These are phyloP conservation scores for Corinectria fuckeliana DNA, from an alignment of 2,329 filamentous ascomycete genomes.

Conservation along the genomic window DNA sequence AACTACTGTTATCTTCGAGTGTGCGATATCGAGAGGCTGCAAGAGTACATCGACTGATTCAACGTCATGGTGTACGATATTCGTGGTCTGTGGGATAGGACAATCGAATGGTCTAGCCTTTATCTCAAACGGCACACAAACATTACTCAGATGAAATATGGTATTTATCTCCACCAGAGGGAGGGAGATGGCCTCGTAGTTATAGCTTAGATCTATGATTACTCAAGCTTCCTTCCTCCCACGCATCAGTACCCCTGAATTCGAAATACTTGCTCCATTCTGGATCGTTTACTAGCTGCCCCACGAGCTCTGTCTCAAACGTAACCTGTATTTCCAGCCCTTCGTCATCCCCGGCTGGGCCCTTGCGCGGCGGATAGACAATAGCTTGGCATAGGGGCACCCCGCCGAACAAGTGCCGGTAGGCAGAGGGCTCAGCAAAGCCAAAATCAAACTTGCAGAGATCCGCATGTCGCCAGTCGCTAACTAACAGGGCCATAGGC, in stretches of 20 bases:
- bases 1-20: too few species aligned
- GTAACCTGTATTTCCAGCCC: constrained; percentile 43
- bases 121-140: constrained; percentile 44
- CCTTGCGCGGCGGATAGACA: constrained; percentile 42
- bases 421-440: constrained; percentile 42
- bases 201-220: constrained; percentile 7
- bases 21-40: too few species aligned
- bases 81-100: constrained; percentile 50
- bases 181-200: neutral
- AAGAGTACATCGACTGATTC: constrained; percentile 42
- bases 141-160: constrained; percentile 57
- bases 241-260: constrained; percentile 44
- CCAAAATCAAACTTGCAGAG: constrained; percentile 43
- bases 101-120: constrained; percentile 39
- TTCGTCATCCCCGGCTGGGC: constrained; percentile 41
- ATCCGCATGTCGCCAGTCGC: constrained; percentile 44
- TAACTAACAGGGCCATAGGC: constrained; percentile 44
- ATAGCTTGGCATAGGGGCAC: constrained; percentile 37
- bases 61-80: constrained; percentile 53
- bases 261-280: constrained; percentile 48
- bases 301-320: constrained; percentile 42
- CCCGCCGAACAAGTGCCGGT: constrained; percentile 42
- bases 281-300: constrained; percentile 41
- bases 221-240: neutral
- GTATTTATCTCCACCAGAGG: too few species aligned